phyloP scores from a whole-genome alignment of 2,329 filamentous ascomycete species.

The Scedosporium dehoogii region DNA sequence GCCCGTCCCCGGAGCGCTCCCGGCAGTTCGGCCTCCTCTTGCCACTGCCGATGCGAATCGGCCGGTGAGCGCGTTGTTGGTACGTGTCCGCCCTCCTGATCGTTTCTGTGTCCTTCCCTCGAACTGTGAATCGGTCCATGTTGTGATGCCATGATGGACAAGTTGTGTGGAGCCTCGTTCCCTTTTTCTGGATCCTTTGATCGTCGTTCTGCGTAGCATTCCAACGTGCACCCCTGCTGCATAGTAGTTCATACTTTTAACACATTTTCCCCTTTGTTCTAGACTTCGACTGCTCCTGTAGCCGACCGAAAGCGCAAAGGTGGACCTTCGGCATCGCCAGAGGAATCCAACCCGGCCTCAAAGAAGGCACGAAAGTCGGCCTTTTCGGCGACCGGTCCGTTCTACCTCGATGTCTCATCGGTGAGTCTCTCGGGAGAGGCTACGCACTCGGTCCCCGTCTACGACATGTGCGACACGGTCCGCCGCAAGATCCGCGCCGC shows the following conservation, averaged over 20 bases:
- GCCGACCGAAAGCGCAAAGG: constrained; percentile 19
- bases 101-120: background rate
- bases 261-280: background rate
- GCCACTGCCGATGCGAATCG: background rate
- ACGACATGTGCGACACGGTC: constrained; percentile 47
- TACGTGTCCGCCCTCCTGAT: background rate
- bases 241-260: background rate
- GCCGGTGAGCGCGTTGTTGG: background rate
- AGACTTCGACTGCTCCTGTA: background rate
- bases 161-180: background rate
- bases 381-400: constrained; percentile 27
- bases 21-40: background rate
- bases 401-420: background rate
- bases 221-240: background rate
- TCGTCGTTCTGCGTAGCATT: background rate
- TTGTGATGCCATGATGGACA: background rate
- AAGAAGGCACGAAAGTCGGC: constrained; percentile 14
- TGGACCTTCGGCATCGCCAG: constrained; percentile 10
- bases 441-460: constrained; percentile 34
- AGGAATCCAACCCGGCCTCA: constrained; percentile 15
- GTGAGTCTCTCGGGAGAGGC: constrained; percentile 38
- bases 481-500: constrained; percentile 42
- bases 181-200: background rate
- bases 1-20: background rate
- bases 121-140: background rate